Evolutionary conservation across 805 yeast genomes (phyloP).

Genomic region (Henningerozyma blattae): DNA sequence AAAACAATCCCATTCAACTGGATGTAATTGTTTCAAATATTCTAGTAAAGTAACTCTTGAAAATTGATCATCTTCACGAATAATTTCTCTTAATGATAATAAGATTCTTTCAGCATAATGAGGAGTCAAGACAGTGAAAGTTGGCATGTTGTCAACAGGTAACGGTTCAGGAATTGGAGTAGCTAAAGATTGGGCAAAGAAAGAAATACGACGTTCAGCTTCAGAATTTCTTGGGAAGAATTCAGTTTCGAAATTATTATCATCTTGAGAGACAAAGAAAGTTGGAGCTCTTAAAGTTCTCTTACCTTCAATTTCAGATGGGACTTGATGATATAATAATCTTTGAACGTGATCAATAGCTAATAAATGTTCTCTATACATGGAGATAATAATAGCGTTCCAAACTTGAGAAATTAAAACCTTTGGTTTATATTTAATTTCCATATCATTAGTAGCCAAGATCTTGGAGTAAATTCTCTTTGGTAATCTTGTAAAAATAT

Average conservation of each 20-base stretch:
- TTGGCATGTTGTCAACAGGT: slow-evolving; percentile 99
- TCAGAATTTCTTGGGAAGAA: slow-evolving; percentile 94
- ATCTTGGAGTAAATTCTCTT: slow-evolving; percentile 97
- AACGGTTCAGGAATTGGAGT: slow-evolving; percentile 97
- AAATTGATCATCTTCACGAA: slow-evolving; percentile 92
- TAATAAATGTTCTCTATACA: slow-evolving; percentile 97
- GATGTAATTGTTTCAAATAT: slow-evolving; percentile 88
- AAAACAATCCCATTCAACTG: slow-evolving; percentile 95
- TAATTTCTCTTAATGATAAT: slow-evolving; percentile 83
- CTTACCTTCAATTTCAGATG: slow-evolving; percentile 94
- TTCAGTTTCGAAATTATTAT: slow-evolving; percentile 77
- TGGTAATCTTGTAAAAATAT: slow-evolving; percentile 92
- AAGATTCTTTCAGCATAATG: slow-evolving; percentile 92
- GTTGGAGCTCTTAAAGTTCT: slow-evolving; percentile 97
- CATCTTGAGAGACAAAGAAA: slow-evolving; percentile 96
- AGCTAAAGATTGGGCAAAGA: slow-evolving; percentile 97
- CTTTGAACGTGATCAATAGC: slow-evolving; percentile 98
- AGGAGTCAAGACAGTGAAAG: slow-evolving; percentile 92
- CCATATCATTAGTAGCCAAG: slow-evolving; percentile 97
- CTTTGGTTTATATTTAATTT: slow-evolving; percentile 96
- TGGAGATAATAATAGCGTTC: slow-evolving; percentile 97
- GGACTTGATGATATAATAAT: slow-evolving; percentile 94
- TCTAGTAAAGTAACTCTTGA: slow-evolving; percentile 90
- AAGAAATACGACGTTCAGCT: slow-evolving; percentile 98
- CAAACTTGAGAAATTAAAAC: slow-evolving; percentile 95